Base-by-base conservation (phyloP, 495 filamentous ascomycete genomes). In the Penicillium dipodomyicola region DNA sequence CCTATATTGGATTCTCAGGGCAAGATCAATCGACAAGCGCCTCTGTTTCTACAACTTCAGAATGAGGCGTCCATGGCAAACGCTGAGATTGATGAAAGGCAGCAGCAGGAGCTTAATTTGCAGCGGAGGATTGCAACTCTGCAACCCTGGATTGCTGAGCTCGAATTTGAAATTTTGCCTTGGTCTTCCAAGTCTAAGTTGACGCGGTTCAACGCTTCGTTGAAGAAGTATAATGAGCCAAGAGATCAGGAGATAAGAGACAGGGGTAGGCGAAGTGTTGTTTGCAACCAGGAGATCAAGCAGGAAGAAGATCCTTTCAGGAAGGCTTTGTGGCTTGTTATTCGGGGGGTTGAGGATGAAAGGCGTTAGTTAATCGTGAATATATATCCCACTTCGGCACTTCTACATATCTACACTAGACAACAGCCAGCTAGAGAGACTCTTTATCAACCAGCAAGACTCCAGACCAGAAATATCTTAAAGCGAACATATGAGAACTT, bases 121-220 rank as follows among this genome's bases (percentile, higher is more conserved):
- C 60, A 62, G 37, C 61, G 41, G 20, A 30, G 56, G 11, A 52
- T 66, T 11, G 20, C 20, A 15, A 23, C 54, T 14, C 42, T 71
- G 30, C 54, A 62, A 44, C 66, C 64, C 8, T 73, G 68, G 64
- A 67, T 67, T 56, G 65, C 65, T 5, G 63, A 65, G 35, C 50
- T 72, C 7, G 60, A 65, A 19, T 19, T 72, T 25, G 58, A 68
- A 39, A 40, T 65, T 35, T 39, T 64, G 42, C 67, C 67, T 4
- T 61, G 60, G 68, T 67, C 56, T 30, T 58, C 60, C 0, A 62
- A 69, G 49, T 67, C 65, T 0, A 62, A 47, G 29, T 58, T 70
- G 51, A 62, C 61, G 2, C 52, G 63, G 1, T 70, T 70, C 22
- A 70, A 70, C 45, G 57, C 59, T n/a, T 57, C 61, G 9, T 50